phyloP scores from a whole-genome alignment of 169 alveolate genomes.

The Plasmodium fragile region DNA sequence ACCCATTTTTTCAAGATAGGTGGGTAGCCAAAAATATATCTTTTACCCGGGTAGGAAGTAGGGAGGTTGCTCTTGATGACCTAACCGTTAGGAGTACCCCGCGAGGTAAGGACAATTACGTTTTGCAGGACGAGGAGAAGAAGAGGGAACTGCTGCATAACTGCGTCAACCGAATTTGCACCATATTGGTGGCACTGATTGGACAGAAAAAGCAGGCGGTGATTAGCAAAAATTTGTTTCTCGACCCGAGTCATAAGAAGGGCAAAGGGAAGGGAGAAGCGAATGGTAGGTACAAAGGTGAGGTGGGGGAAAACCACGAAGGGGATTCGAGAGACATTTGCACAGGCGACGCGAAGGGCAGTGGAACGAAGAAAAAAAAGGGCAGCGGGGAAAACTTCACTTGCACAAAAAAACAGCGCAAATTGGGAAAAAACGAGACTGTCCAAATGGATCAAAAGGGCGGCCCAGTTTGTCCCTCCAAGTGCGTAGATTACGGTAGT shows the following conservation, averaged over 20 bases:
- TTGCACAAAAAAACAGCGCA: constrained; percentile 19
- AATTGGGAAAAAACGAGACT: neutral
- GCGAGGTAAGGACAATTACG: neutral
- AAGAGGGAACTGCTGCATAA: neutral
- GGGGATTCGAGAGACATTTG: neutral
- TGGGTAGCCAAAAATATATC: constrained; percentile 11
- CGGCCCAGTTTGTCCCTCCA: neutral
- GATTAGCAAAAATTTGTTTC: neutral
- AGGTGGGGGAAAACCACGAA: neutral
- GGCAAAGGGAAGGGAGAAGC: neutral
- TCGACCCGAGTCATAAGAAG: neutral
- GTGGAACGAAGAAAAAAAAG: neutral
- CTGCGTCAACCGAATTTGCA: neutral
- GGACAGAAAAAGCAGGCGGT: neutral
- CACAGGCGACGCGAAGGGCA: neutral
- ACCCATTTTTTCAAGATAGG: constrained; percentile 2
- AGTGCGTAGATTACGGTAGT: neutral
- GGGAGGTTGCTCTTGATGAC: neutral
- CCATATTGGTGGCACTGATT: neutral
- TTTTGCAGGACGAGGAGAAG: neutral
- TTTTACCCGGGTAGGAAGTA: neutral
- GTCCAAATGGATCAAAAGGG: neutral
- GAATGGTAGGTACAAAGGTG: neutral
- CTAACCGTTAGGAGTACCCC: neutral
- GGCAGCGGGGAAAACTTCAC: neutral